Evolutionary conservation across 306 rosid species (phyloP), one percentile per base, ranked within the genome.

Genomic region (Inga leiocalycina): DNA sequence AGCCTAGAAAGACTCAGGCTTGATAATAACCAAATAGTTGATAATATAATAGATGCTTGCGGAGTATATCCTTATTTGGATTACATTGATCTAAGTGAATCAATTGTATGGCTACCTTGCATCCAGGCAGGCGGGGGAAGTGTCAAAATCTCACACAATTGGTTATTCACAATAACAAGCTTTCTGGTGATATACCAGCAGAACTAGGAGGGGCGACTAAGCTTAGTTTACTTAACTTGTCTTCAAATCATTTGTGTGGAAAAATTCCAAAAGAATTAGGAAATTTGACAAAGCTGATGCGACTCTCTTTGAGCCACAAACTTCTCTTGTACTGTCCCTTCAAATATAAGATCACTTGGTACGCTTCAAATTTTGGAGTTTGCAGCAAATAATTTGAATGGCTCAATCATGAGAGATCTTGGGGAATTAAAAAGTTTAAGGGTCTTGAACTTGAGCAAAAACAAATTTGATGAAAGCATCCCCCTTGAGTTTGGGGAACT

Each of bases 1-100:
- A 73, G 77, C 34, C 75, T 74, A 51, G 0, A 1, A 10, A 77
- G 88, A 71, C 10, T 83, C 15, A 74, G 88, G 75, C 75, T 87
- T 27, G 87, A 78, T 0, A 37, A 43, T 37, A 51, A 48, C 52
- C 52, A 48, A 48, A 48, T 51, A 51, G n/a, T 4, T 51, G 57
- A 51, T 14, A 51, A 51, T 16, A 51, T 51, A 51, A 51, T 5
- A 14, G 2, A 51, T 51, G 57, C 57, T 16, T 51, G 4, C 12
- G 57, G 57, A 51, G 57, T 16, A 17, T 51, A 51, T 4, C 57
- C 57, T 51, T 14, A 16, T 51, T 51, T 51, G 57, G 8, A 51
- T 16, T 51, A 51, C 57, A 51, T 51, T 3, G 7, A 51, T 16
- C 57, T 51, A 16, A 51, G 57, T 51, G 57, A 51, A 51, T 51